Conservation (phyloP, 108 stramenopile species). For the Fragilariopsis cylindrus region DNA sequence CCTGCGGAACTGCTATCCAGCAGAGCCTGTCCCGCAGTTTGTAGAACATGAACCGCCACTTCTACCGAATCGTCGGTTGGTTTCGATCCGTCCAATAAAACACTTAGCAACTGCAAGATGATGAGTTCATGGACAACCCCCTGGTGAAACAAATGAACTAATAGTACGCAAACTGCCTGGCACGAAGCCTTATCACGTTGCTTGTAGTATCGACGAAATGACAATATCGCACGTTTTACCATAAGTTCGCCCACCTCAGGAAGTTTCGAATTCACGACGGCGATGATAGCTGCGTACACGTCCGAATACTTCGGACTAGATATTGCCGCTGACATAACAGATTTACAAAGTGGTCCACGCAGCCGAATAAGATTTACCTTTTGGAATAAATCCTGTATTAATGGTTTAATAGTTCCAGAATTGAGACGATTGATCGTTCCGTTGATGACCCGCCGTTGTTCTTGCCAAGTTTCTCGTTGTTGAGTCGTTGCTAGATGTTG, state of each 20-base stretch:
- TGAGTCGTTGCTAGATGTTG: background rate
- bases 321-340: constrained; percentile 86
- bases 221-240: constrained; percentile 79
- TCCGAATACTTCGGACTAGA: constrained; percentile 79
- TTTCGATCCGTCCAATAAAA: constrained; percentile 87
- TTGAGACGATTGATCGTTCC: constrained; percentile 97
- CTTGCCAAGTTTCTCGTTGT: constrained; percentile 90
- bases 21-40: constrained; percentile 84
- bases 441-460: constrained; percentile 91
- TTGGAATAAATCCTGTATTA: constrained; percentile 89
- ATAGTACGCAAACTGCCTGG: constrained; percentile 84
- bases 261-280: constrained; percentile 96
- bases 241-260: constrained; percentile 97
- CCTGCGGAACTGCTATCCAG: constrained; percentile 89
- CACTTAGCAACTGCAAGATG: constrained; percentile 92
- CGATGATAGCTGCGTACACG: constrained; percentile 91
- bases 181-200: constrained; percentile 87
- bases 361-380: constrained; percentile 94
- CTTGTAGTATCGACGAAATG: constrained; percentile 88
- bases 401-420: constrained; percentile 86
- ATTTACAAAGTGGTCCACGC: constrained; percentile 87
- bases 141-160: constrained; percentile 98
- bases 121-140: constrained; percentile 95
- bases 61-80: constrained; percentile 98
- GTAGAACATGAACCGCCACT: constrained; percentile 92